Evolutionary conservation across 768 basidiomycete genomes (phyloP), one percentile per base, ranked within the genome.

Genomic region (Suillus fuscotomentosus): DNA sequence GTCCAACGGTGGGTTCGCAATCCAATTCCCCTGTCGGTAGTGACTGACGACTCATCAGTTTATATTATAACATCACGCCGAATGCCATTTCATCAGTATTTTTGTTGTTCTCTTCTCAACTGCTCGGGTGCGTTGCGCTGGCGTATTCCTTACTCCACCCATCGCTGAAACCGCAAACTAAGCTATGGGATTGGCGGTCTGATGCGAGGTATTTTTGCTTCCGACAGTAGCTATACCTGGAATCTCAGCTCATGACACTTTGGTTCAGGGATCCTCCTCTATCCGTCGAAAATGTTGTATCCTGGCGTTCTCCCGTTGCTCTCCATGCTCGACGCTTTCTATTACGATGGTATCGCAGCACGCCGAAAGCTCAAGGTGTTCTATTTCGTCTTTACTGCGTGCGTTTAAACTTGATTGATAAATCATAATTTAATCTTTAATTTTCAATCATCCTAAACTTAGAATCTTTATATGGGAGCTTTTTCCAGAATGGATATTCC

Each of bases 171-270:
- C 10, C 17, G 20, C 31, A 53, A 53, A 53, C 5, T 2, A 20
- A 57, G 56, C 3, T 87, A 85, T 61, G 85, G 84, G 2, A 80
- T 87, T n/a, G 83, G 82, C 65, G 85, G 85, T 42, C 67, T 84
- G 56, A 76, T 87, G 70, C 77, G 82, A 75, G 66, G 84, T 84
- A 63, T 67, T 80, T 68, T 38, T 9, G 9, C 15, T 22, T 9
- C 5, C 11, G 3, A 11, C 45, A 15, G 39, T 3, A 27, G 13
- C 9, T 17, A 27, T 39, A 17, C 57, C 54, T 9, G 17, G 17
- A 50, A 15, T 47, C 43, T 57, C 3, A 41, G 27, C n/a, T 54
- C 15, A 27, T 15, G 14, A 39, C 15, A 11, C 43, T 43, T 17
- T 43, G 17, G 24, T 15, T 10, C 54, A 73, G 71, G 69, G 3